Conservation (phyloP, 75 land plant species). For the Larix kaempferi region DNA sequence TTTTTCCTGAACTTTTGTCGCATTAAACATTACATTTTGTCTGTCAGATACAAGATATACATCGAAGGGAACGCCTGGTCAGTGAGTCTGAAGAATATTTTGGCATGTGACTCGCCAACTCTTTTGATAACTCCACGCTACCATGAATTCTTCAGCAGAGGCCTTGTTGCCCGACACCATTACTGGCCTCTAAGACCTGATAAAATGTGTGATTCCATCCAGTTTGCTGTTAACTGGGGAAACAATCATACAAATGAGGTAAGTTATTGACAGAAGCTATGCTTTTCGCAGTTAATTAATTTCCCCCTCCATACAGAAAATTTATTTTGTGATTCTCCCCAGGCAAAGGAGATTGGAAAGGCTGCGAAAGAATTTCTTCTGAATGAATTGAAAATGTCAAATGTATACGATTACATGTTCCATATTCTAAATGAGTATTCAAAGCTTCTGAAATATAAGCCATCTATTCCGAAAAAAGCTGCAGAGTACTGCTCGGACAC, state of each 20-base stretch:
- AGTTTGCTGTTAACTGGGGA: slow-evolving; percentile 63
- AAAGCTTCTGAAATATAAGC: no score
- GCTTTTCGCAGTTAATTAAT: no score
- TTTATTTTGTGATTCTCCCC: neutral
- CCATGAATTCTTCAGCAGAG: slow-evolving; percentile 45
- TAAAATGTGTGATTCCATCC: slow-evolving; percentile 37
- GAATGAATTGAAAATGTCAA: slow-evolving; percentile 24
- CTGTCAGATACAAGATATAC: no score
- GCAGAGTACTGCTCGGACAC: no score
- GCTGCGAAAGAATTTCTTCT: slow-evolving; percentile 15
- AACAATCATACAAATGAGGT: slow-evolving; percentile 21
- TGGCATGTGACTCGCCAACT: slow-evolving; percentile 57
- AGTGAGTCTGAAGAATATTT: slow-evolving; percentile 60
- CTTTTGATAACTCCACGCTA: slow-evolving; percentile 34
- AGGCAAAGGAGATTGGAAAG: slow-evolving; percentile 29
- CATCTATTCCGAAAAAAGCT: no score
- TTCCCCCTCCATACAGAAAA: neutral
- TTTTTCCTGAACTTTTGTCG: neutral
- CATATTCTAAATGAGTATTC: no score
- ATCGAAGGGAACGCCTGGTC: slow-evolving; percentile 49
- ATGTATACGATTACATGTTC: slow-evolving; percentile 45
- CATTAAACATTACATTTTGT: neutral
- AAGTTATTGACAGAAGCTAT: neutral
- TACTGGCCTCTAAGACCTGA: slow-evolving; percentile 40
- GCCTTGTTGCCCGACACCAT: slow-evolving; percentile 38